Conservation (phyloP, 805 yeast species). For the Sugiyamaella smithiae region DNA sequence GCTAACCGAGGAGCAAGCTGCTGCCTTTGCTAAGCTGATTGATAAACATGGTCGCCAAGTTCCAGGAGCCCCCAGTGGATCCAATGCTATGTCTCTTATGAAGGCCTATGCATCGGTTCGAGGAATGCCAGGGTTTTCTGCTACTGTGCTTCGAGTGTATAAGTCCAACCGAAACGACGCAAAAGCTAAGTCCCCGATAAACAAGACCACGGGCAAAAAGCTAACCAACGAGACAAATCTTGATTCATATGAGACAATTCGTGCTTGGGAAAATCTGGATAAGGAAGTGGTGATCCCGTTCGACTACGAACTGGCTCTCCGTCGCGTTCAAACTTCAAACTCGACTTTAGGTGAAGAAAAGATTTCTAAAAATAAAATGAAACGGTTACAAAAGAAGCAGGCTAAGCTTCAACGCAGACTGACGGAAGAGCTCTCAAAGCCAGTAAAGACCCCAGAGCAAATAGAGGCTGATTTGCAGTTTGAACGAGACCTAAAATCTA, state of each 20-base stretch:
- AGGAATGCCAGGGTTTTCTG: slow-evolving; percentile 26
- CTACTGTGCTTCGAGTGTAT: slow-evolving; percentile 33
- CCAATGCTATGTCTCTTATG: slow-evolving; percentile 34
- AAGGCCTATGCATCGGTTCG: slow-evolving; percentile 32
- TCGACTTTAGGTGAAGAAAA: slow-evolving; percentile 10
- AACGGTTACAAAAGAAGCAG: slow-evolving; percentile 29
- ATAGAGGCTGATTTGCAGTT: slow-evolving; percentile 32
- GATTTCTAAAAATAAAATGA: slow-evolving; percentile 34
- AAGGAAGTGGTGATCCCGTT: slow-evolving; percentile 23
- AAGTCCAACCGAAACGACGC: slow-evolving; percentile 17
- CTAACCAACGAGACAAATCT: not conserved
- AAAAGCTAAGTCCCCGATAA: not conserved
- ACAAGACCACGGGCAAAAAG: not conserved
- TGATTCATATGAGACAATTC: slow-evolving; percentile 27
- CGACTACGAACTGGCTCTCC: slow-evolving; percentile 13
- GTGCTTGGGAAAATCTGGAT: slow-evolving; percentile 35
- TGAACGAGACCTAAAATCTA: slow-evolving; percentile 36
- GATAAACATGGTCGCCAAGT: slow-evolving; percentile 29
- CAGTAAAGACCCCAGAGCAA: slow-evolving; percentile 27
- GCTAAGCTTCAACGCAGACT: slow-evolving; percentile 24
- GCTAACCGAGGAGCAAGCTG: slow-evolving; percentile 27
- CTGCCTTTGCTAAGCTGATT: slow-evolving; percentile 33
- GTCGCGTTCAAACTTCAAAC: not conserved
- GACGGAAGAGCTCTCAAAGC: slow-evolving; percentile 18
- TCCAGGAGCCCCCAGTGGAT: slow-evolving; percentile 36